Evolutionary conservation across 176 grass and related monocot species (phyloP).

Genomic region (Eragrostis curvula): DNA sequence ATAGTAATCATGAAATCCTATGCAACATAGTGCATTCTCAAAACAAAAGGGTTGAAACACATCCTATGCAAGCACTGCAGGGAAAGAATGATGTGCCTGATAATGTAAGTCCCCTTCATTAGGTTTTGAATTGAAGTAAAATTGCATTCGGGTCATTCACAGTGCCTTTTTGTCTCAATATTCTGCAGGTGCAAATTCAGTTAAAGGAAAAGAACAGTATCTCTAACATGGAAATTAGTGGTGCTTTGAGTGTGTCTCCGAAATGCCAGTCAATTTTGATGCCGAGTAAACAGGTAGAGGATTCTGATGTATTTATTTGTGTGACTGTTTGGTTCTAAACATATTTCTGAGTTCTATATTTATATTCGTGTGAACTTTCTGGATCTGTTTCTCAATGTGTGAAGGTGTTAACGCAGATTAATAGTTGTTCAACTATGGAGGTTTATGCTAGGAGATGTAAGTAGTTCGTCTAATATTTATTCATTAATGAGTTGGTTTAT

Average conservation of each 20-base stretch:
- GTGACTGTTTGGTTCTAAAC: not conserved
- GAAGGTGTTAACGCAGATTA: conserved; percentile 25
- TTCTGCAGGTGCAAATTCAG: conserved; percentile 21
- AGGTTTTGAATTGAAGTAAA: not conserved
- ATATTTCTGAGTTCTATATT: conserved; percentile 9
- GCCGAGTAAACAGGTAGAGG: not conserved
- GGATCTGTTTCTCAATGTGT: conserved; percentile 27
- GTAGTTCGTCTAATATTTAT: not conserved
- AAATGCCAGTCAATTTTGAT: conserved; percentile 9
- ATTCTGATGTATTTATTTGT: conserved; percentile 12
- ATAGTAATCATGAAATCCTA: conserved; percentile 12
- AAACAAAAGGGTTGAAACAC: not conserved
- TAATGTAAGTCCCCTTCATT: conserved; percentile 26
- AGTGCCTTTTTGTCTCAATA: not conserved
- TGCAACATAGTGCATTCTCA: conserved; percentile 3
- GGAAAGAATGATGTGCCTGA: conserved; percentile 22
- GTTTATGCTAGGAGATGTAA: conserved; percentile 39
- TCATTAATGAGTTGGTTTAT: no score
- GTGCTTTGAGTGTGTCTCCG: conserved; percentile 14
- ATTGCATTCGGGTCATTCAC: not conserved
- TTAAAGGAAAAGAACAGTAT: conserved; percentile 10
- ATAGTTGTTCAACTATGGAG: not conserved
- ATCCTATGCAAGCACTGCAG: conserved; percentile 12
- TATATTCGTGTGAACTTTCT: conserved; percentile 26
- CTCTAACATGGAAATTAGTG: conserved; percentile 3